Conservation (phyloP, 192 early-diverging fungal species). For the Gaertneriomyces sp. region DNA sequence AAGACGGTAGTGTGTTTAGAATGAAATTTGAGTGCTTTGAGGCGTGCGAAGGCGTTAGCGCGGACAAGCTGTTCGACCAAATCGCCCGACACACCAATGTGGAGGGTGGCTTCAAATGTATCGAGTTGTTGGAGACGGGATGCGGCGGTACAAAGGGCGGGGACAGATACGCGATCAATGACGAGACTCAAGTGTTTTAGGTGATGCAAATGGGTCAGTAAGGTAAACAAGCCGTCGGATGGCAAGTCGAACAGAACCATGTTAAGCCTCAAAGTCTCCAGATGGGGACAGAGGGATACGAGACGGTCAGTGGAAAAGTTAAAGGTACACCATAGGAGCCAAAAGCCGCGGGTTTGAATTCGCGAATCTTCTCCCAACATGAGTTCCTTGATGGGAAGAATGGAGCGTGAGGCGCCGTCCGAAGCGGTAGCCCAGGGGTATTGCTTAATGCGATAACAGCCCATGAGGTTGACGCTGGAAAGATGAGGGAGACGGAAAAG, state of each 20-base stretch:
- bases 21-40: conserved; percentile 48
- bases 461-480: conserved; percentile 39
- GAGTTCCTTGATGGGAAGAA: conserved; percentile 35
- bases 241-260: conserved; percentile 49
- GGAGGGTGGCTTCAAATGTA: conserved; percentile 43
- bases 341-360: conserved; percentile 48
- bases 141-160: conserved; percentile 28
- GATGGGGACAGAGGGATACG: conserved; percentile 35
- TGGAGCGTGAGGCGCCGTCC: conserved; percentile 14
- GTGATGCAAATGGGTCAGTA: conserved; percentile 21
- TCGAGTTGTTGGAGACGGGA: conserved; percentile 26
- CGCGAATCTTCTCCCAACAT: conserved; percentile 48
- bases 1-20: conserved; percentile 46
- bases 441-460: conserved; percentile 47
- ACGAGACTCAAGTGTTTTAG: conserved; percentile 40
- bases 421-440: conserved; percentile 44
- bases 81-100: conserved; percentile 43
- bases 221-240: conserved; percentile 27
- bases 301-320: conserved; percentile 38
- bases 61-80: conserved; percentile 24
- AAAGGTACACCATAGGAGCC: conserved; percentile 51
- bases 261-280: conserved; percentile 46
- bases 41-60: conserved; percentile 16
- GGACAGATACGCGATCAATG: conserved; percentile 34
- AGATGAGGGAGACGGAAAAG: conserved; percentile 37